A percentile compares a stretch with the other conserved stretches of the same genome.
phyloP scores from a whole-genome alignment of 257 asterid species.

The Petunia axillaris region DNA sequence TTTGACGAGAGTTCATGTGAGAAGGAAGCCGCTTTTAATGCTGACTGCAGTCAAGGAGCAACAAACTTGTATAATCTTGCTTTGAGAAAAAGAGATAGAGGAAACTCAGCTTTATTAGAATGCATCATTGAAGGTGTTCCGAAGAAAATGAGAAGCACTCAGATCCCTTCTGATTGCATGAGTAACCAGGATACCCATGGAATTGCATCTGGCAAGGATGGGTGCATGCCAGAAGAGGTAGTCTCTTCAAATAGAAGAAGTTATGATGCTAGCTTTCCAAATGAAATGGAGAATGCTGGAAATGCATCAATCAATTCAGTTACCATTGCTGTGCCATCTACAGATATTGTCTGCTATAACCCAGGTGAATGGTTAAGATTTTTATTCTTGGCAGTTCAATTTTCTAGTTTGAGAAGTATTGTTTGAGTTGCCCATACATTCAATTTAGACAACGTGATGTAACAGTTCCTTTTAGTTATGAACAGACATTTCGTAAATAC shows the following conservation, averaged over 20 bases:
- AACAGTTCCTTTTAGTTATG: background rate
- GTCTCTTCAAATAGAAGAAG: conserved; percentile 20
- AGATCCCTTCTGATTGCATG: conserved; percentile 41
- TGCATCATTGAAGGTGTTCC: conserved; percentile 59
- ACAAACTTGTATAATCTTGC: conserved; percentile 38
- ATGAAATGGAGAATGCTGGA: conserved; percentile 32
- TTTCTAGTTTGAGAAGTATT: conserved; percentile 17
- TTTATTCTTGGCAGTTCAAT: conserved; percentile 9
- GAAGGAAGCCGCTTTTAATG: conserved; percentile 65
- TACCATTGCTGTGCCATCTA: conserved; percentile 61
- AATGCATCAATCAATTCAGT: conserved; percentile 43
- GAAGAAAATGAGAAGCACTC: conserved; percentile 61
- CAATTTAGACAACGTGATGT: background rate
- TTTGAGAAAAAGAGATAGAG: conserved; percentile 65
- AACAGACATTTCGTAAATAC: background rate
- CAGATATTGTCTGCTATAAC: conserved; percentile 40
- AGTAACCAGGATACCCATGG: conserved; percentile 36
- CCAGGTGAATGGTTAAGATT: conserved; percentile 46
- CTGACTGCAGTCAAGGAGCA: conserved; percentile 61
- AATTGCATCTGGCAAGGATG: conserved; percentile 36
- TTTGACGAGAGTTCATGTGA: conserved; percentile 78
- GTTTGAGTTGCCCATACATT: background rate
- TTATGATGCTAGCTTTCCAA: conserved; percentile 19
- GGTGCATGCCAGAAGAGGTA: conserved; percentile 40
- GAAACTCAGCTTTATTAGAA: conserved; percentile 47